Percentiles rank a stretch among this genome's conserved stretches.
Conservation (phyloP, 495 filamentous ascomycete genomes). For the Talaromyces proteolyticus region DNA sequence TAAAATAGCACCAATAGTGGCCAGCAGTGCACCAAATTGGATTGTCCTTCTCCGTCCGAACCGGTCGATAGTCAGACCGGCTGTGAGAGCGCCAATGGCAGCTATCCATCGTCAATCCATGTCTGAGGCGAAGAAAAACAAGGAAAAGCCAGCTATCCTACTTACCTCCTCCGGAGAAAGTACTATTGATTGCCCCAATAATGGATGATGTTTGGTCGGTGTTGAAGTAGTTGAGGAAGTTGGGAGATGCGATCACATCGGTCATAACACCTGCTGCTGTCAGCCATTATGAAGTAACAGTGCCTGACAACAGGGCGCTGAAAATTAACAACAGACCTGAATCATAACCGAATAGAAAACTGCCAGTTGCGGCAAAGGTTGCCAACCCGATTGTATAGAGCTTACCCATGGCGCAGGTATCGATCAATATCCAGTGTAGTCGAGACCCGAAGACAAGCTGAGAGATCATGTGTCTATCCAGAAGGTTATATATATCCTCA, state of each 20-base stretch:
- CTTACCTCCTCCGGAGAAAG: constrained; percentile 47
- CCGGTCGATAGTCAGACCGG: constrained; percentile 30
- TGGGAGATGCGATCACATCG: constrained; percentile 43
- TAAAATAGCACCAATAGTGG: constrained; percentile 48
- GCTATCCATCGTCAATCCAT: constrained; percentile 11
- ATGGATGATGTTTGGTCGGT: constrained; percentile 40
- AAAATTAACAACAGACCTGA: no score
- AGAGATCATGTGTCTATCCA: not conserved
- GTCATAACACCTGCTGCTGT: constrained; percentile 55
- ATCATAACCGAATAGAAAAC: constrained; percentile 52
- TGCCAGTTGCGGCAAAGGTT: constrained; percentile 39
- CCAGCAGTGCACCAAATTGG: constrained; percentile 49
- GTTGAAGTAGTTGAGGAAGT: constrained; percentile 43
- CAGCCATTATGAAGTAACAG: no score
- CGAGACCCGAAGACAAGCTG: not conserved
- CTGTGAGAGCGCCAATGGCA: constrained; percentile 28
- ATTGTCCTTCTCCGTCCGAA: constrained; percentile 51
- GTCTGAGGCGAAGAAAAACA: not conserved
- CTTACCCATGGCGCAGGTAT: constrained; percentile 29
- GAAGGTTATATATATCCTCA: not conserved
- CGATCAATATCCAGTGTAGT: not conserved
- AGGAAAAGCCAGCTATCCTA: constrained; percentile 4
- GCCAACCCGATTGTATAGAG: constrained; percentile 36
- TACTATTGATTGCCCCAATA: constrained; percentile 52
- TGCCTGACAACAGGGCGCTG: no score